phyloP scores from a whole-genome alignment of 2,329 filamentous ascomycete genomes.

The Daldinia sp. region DNA sequence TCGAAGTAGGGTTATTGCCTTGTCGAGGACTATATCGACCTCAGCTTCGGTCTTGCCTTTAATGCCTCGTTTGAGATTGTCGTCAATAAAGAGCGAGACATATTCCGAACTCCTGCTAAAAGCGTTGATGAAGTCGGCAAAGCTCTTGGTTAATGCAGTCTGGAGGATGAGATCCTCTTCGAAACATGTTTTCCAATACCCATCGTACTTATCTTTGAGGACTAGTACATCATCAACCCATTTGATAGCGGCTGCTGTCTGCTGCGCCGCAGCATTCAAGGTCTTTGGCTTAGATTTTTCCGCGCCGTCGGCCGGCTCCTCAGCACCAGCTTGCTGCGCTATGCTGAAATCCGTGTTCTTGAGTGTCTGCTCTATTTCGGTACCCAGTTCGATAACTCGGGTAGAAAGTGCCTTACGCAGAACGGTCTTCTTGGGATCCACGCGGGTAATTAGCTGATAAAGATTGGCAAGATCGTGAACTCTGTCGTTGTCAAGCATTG shows the following conservation, averaged over 20 bases:
- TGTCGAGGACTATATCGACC: slow-evolving; percentile 85
- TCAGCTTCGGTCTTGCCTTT: slow-evolving; percentile 92
- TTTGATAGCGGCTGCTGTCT: slow-evolving; percentile 87
- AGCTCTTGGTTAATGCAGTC: slow-evolving; percentile 85
- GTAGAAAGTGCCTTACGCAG: slow-evolving; percentile 78
- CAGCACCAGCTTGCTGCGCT: slow-evolving; percentile 50
- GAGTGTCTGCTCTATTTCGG: slow-evolving; percentile 80
- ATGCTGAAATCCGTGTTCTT: slow-evolving; percentile 66
- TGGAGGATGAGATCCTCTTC: slow-evolving; percentile 80
- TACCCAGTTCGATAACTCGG: slow-evolving; percentile 82
- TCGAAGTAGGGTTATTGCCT: slow-evolving; percentile 86
- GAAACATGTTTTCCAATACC: slow-evolving; percentile 80
- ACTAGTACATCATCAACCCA: slow-evolving; percentile 93
- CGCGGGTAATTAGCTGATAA: slow-evolving; percentile 81
- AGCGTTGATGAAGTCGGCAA: slow-evolving; percentile 93
- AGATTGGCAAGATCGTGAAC: slow-evolving; percentile 82
- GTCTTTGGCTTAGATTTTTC: slow-evolving; percentile 63
- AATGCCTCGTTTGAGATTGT: slow-evolving; percentile 93
- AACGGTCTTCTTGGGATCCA: slow-evolving; percentile 79
- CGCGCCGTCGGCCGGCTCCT: slow-evolving; percentile 61
- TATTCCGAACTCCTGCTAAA: slow-evolving; percentile 89
- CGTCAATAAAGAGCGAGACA: slow-evolving; percentile 95
- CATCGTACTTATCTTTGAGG: slow-evolving; percentile 91
- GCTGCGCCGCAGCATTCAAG: slow-evolving; percentile 74
- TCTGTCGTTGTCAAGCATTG: slow-evolving; percentile 93